phyloP scores from a whole-genome alignment of 202 grass and related monocot genomes.

The Digitaria exilis region DNA sequence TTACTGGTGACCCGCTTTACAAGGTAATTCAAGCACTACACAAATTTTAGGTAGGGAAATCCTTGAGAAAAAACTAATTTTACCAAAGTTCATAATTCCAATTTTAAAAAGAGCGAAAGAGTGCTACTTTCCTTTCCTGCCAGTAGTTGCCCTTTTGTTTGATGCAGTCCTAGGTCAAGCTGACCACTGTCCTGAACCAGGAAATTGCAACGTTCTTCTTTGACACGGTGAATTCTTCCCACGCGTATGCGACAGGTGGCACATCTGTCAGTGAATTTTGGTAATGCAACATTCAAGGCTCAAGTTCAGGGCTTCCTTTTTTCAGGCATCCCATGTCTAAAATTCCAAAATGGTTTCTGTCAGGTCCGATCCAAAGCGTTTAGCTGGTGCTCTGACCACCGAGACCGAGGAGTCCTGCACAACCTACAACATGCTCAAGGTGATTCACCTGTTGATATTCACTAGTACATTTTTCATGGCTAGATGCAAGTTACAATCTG shows the following conservation, averaged over 20 bases:
- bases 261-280: conserved; percentile 97
- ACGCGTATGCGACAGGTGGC: conserved; percentile 82
- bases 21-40: too few species aligned
- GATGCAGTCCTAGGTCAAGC: too few species aligned
- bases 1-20: too few species aligned
- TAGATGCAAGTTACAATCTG: not conserved
- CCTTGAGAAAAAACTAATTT: too few species aligned
- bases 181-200: too few species aligned
- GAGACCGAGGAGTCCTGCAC: conserved; percentile 86
- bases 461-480: not conserved
- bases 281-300: conserved; percentile 29
- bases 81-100: too few species aligned
- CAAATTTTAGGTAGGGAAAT: too few species aligned
- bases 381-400: conserved; percentile 55
- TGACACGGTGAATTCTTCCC: conserved; percentile 86
- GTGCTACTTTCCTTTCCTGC: too few species aligned
- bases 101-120: too few species aligned
- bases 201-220: conserved; percentile 85
- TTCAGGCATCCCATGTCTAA: not conserved
- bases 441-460: not conserved
- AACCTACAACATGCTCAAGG: conserved; percentile 97
- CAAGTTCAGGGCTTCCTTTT: not conserved
- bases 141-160: too few species aligned
- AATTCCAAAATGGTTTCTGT: not conserved
- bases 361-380: conserved; percentile 74